Percentiles rank a stretch among this genome's conserved stretches.
Evolutionary conservation across 305 asterid species (phyloP).

Genomic region (Rubia tinctorum): DNA sequence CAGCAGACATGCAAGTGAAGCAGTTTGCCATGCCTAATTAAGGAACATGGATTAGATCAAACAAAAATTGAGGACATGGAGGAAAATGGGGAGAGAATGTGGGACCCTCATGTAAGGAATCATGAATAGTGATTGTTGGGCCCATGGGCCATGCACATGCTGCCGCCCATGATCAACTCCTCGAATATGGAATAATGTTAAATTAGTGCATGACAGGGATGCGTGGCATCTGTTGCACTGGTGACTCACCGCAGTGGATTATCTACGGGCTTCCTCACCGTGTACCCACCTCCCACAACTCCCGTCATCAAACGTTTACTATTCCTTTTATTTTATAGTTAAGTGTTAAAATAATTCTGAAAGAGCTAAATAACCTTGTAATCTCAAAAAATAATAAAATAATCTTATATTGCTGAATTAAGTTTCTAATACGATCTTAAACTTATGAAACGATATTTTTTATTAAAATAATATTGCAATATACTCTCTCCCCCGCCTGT

Average conservation of each 20-base stretch:
- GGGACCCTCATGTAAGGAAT: not conserved
- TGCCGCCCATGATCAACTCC: not conserved
- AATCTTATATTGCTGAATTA: too few species aligned
- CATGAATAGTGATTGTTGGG: not conserved
- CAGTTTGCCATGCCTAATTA: not conserved
- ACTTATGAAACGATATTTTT: too few species aligned
- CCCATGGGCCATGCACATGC: conserved; percentile 4
- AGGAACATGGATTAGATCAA: too few species aligned
- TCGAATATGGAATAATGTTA: not conserved
- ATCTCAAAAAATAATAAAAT: too few species aligned
- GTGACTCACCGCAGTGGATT: not conserved
- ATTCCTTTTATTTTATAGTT: not conserved
- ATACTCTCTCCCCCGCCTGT: too few species aligned
- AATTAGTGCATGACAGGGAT: not conserved
- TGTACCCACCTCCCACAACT: not conserved
- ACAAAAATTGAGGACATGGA: too few species aligned
- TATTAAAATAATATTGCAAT: too few species aligned
- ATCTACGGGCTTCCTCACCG: not conserved
- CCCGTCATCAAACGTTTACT: not conserved
- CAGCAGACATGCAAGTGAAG: not conserved
- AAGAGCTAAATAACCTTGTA: too few species aligned
- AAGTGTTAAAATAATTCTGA: too few species aligned
- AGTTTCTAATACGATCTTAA: too few species aligned
- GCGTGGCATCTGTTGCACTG: not conserved
- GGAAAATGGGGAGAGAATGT: not conserved